A percentile compares a stretch with the other conserved stretches of the same genome.
These are phyloP conservation scores for Globisporangium nodosum DNA, from an alignment of 352 stramenopile genomes.

Conservation along the genomic window DNA sequence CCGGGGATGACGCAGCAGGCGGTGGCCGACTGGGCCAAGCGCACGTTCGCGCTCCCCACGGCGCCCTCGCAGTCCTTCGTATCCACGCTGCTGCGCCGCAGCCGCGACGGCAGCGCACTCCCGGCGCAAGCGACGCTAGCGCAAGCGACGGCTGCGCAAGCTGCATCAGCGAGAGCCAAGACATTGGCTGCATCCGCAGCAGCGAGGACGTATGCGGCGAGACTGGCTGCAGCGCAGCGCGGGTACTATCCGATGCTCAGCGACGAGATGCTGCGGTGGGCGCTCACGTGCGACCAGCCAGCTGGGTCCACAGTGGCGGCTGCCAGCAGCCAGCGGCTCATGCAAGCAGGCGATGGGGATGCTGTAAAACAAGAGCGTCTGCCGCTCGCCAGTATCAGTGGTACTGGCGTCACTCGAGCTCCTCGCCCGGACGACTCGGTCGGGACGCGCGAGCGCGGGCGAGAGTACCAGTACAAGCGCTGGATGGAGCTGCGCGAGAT, in stretches of 20 bases:
- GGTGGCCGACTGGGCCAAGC: conserved; percentile 11
- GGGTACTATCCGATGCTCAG: neutral
- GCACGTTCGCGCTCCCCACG: conserved; percentile 6
- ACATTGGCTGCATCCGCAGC: too few relatives aligned
- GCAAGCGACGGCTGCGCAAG: neutral
- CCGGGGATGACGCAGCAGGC: conserved; percentile 15
- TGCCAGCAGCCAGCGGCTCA: too few relatives aligned
- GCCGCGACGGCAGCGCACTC: neutral
- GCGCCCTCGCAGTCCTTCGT: conserved; percentile 13
- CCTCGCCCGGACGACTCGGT: neutral
- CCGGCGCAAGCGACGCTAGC: neutral
- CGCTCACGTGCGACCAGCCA: neutral
- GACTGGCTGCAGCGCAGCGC: neutral
- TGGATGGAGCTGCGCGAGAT: neutral
- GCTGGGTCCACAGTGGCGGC: neutral
- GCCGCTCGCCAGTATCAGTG: too few relatives aligned
- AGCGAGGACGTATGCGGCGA: too few relatives aligned
- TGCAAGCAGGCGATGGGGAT: too few relatives aligned
- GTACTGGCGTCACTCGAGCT: neutral
- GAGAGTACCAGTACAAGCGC: neutral
- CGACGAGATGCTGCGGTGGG: neutral
- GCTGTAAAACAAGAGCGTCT: too few relatives aligned
- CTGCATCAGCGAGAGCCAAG: too few relatives aligned
- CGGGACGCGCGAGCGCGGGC: neutral
- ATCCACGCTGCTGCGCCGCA: conserved; percentile 10